These are phyloP conservation scores for Priceomyces medius DNA, from an alignment of 805 yeast genomes.

Conservation along the genomic window DNA sequence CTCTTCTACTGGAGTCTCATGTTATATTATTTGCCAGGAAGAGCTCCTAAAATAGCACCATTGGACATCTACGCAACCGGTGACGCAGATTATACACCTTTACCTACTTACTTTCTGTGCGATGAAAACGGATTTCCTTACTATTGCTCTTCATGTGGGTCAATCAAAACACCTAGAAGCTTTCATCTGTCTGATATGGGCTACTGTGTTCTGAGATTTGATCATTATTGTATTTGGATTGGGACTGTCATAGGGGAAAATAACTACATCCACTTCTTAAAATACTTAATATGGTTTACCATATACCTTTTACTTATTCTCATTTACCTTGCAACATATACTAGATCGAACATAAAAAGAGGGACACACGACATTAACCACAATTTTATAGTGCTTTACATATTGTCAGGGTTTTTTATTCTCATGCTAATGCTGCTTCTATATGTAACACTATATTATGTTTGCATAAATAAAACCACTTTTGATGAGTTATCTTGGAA, in stretches of 20 bases:
- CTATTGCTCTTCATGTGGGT: slow-evolving; percentile 69
- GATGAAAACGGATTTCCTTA: slow-evolving; percentile 71
- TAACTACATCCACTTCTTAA: slow-evolving; percentile 62
- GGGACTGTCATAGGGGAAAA: slow-evolving; percentile 68
- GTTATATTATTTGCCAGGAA: slow-evolving; percentile 59
- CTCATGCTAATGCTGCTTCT: slow-evolving; percentile 45
- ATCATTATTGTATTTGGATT: slow-evolving; percentile 81
- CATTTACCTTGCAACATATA: slow-evolving; percentile 23
- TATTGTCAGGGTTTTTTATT: slow-evolving; percentile 45
- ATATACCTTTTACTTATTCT: slow-evolving; percentile 25
- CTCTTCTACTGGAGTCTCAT: slow-evolving; percentile 46
- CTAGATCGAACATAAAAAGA: slow-evolving; percentile 21
- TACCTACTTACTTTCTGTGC: slow-evolving; percentile 65
- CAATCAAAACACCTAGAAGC: slow-evolving; percentile 63
- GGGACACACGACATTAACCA: slow-evolving; percentile 35
- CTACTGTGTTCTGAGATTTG: slow-evolving; percentile 70
- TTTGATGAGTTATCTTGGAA: slow-evolving; percentile 51
- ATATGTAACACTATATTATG: slow-evolving; percentile 43
- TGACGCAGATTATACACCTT: slow-evolving; percentile 23
- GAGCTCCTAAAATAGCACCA: slow-evolving; percentile 34
- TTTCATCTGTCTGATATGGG: slow-evolving; percentile 63
- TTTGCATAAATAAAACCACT: slow-evolving; percentile 52
- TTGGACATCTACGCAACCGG: slow-evolving; percentile 23
- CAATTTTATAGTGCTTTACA: slow-evolving; percentile 49
- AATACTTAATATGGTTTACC: slow-evolving; percentile 43